Evolutionary conservation across 2,329 filamentous ascomycete genomes (phyloP).

Genomic region (Arthrobotrys sinensis): DNA sequence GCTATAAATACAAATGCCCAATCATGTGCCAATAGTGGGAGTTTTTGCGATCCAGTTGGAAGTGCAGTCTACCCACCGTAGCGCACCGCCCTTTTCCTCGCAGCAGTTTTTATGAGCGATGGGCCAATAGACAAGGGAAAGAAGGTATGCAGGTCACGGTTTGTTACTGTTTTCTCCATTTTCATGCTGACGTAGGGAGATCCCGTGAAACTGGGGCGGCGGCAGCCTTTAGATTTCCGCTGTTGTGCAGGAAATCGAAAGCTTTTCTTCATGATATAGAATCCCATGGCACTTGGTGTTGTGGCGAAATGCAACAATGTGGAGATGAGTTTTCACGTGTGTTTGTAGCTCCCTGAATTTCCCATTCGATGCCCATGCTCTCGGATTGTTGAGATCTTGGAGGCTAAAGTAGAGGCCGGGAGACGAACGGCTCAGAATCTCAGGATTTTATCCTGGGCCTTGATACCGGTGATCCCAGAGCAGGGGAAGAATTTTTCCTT

Average conservation of each 20-base stretch:
- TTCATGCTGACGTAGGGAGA: constrained; percentile 42
- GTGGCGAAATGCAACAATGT: constrained; percentile 44
- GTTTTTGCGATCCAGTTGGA: constrained; percentile 56
- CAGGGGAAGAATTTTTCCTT: constrained; percentile 51
- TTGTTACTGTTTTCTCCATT: constrained; percentile 21
- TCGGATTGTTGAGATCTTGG: constrained; percentile 29
- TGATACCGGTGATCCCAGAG: constrained; percentile 16
- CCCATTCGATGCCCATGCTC: constrained; percentile 36
- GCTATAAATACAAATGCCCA: constrained; percentile 58
- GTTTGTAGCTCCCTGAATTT: constrained; percentile 44
- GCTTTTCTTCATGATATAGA: background rate
- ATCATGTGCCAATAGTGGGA: constrained; percentile 47
- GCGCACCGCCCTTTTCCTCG: constrained; percentile 32
- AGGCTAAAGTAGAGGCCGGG: background rate
- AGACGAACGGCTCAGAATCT: constrained; percentile 27
- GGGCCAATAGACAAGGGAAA: constrained; percentile 29
- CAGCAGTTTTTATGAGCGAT: constrained; percentile 36
- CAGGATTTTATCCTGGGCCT: constrained; percentile 37
- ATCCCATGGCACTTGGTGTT: constrained; percentile 35
- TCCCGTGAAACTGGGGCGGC: constrained; percentile 50
- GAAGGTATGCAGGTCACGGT: constrained; percentile 40
- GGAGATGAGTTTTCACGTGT: constrained; percentile 38
- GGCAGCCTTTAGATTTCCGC: constrained; percentile 24
- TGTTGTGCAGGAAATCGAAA: constrained; percentile 25
- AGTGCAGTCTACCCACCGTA: constrained; percentile 44